Evolutionary conservation across 2,329 filamentous ascomycete genomes (phyloP).

Genomic region (Phialophora chinensis): DNA sequence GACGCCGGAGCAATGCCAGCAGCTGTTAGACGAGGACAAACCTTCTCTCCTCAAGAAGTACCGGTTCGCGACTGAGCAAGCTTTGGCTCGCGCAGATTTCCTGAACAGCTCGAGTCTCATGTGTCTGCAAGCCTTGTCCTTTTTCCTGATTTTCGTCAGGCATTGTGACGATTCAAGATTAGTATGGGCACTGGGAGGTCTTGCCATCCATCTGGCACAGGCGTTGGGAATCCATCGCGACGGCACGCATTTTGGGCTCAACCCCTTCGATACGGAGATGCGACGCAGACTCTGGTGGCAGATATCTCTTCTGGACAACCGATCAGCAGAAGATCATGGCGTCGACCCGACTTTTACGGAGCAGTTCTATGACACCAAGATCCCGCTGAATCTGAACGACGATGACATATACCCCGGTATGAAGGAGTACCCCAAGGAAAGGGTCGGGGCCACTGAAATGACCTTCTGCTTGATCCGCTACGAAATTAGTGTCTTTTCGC

Average conservation of each 20-base stretch:
- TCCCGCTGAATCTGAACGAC: slow-evolving; percentile 59
- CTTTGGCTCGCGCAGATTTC: slow-evolving; percentile 66
- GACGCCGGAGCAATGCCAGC: slow-evolving; percentile 51
- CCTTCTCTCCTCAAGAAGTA: slow-evolving; percentile 59
- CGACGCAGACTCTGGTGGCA: slow-evolving; percentile 49
- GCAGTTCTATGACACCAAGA: slow-evolving; percentile 64
- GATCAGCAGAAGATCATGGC: slow-evolving; percentile 68
- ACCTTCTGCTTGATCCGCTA: slow-evolving; percentile 59
- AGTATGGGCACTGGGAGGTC: slow-evolving; percentile 52
- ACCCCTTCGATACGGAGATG: slow-evolving; percentile 59
- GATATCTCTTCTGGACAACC: slow-evolving; percentile 60
- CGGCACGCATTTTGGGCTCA: slow-evolving; percentile 55
- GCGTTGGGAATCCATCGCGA: slow-evolving; percentile 52
- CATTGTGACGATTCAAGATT: slow-evolving; percentile 51
- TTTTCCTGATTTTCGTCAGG: slow-evolving; percentile 65
- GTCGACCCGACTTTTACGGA: slow-evolving; percentile 65
- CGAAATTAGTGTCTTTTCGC: slow-evolving; percentile 56
- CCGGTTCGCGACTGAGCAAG: slow-evolving; percentile 68
- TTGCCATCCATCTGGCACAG: slow-evolving; percentile 50
- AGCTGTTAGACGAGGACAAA: slow-evolving; percentile 62
- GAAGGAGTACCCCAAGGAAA: slow-evolving; percentile 55
- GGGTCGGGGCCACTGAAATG: slow-evolving; percentile 60
- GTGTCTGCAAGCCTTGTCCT: slow-evolving; percentile 66
- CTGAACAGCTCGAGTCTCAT: slow-evolving; percentile 66
- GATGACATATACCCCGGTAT: slow-evolving; percentile 56